Conservation (phyloP, 2,329 filamentous ascomycete genomes). For the Magnaporthiopsis poae region DNA sequence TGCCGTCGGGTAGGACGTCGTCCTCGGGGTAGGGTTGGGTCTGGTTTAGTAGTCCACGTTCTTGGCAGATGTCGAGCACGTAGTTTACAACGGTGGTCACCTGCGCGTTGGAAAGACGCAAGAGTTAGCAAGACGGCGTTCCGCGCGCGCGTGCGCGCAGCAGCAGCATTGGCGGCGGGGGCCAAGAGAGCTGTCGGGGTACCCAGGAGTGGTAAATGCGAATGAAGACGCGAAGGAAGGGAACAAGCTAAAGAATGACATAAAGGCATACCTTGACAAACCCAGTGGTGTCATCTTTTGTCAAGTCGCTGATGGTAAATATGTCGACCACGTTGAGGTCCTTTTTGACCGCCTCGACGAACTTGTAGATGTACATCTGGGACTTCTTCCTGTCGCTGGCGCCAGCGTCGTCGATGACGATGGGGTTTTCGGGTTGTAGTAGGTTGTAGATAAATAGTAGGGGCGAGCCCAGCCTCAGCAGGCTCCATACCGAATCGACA, state of each 20-base stretch:
- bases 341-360: conserved; percentile 77
- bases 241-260: not conserved
- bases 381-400: conserved; percentile 61
- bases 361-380: conserved; percentile 84
- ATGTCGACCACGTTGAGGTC: conserved; percentile 76
- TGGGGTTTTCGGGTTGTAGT: conserved; percentile 57
- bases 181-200: not conserved
- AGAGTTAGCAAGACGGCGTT: not conserved
- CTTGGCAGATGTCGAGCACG: conserved; percentile 76
- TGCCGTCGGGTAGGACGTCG: conserved; percentile 40
- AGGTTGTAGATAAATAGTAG: conserved; percentile 84
- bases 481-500: conserved; percentile 82
- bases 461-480: conserved; percentile 73
- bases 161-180: not conserved
- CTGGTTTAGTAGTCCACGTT: conserved; percentile 62
- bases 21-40: conserved; percentile 48
- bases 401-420: conserved; percentile 60
- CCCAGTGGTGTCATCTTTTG: conserved; percentile 88
- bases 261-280: conserved; percentile 70
- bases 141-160: too few relatives aligned
- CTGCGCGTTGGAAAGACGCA: conserved; percentile 25
- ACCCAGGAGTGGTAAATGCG: not conserved
- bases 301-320: conserved; percentile 85
- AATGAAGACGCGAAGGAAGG: not conserved
- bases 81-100: conserved; percentile 87